Evolutionary conservation across 306 rosid species (phyloP).

Genomic region (Cucurbita pepo): DNA sequence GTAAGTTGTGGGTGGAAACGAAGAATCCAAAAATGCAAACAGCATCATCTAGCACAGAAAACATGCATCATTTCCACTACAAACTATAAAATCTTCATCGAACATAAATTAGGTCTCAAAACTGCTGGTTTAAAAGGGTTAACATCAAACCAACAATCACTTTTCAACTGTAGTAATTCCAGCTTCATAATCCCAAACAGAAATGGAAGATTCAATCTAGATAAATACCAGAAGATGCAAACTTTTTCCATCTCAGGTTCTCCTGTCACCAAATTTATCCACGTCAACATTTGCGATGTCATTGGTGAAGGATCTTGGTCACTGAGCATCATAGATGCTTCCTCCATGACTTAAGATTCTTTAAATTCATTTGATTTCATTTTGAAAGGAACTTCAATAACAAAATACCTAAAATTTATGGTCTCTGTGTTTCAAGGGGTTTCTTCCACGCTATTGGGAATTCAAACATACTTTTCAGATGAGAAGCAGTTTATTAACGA

Average conservation of each 20-base stretch:
- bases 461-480: background rate
- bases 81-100: background rate
- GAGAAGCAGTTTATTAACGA: background rate
- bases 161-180: background rate
- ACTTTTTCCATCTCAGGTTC: background rate
- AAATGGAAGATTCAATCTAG: background rate
- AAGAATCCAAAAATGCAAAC: background rate
- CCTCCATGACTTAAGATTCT: background rate
- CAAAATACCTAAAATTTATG: background rate
- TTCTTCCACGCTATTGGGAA: background rate
- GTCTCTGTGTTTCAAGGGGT: background rate
- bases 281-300: background rate
- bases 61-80: background rate
- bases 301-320: background rate
- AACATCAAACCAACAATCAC: background rate
- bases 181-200: background rate
- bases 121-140: background rate
- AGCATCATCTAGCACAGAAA: background rate
- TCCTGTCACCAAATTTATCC: background rate
- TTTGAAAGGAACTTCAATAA: background rate
- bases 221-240: background rate
- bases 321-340: background rate
- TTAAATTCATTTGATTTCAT: background rate
- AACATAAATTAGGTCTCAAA: background rate
- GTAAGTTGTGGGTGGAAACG: background rate